A percentile compares a stretch with the other conserved stretches of the same genome.
phyloP scores from a whole-genome alignment of 2,329 filamentous ascomycete species.

The Anisogramma anomala region DNA sequence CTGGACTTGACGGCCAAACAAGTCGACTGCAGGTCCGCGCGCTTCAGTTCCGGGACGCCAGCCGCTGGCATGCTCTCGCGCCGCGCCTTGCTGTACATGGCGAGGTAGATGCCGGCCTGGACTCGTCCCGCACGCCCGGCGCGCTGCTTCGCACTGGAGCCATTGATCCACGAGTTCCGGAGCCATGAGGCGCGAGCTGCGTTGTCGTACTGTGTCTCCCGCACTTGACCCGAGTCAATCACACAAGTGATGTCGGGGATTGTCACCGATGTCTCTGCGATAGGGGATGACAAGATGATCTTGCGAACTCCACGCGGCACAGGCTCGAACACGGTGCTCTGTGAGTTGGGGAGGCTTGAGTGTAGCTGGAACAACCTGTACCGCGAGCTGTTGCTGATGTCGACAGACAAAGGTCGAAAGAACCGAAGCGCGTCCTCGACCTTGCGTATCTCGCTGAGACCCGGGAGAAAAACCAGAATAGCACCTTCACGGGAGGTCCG shows the following conservation, averaged over 20 bases:
- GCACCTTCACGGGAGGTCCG: slow-evolving; percentile 30
- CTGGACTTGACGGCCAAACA: slow-evolving; percentile 32
- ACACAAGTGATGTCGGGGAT: slow-evolving; percentile 40
- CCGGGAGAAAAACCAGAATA: slow-evolving; percentile 37
- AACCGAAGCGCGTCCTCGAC: slow-evolving; percentile 26
- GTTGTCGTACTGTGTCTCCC: slow-evolving; percentile 29
- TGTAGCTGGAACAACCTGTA: slow-evolving; percentile 36
- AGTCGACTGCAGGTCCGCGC: slow-evolving; percentile 30
- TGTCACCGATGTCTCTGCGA: slow-evolving; percentile 39
- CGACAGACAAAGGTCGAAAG: slow-evolving; percentile 23
- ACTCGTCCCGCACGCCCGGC: slow-evolving; percentile 39
- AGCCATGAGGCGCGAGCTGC: slow-evolving; percentile 26
- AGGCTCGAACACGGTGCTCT: slow-evolving; percentile 30
- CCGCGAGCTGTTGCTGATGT: slow-evolving; percentile 28
- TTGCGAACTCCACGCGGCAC: slow-evolving; percentile 31
- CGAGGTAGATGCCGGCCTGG: slow-evolving; percentile 36
- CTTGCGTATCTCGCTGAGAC: slow-evolving; percentile 15
- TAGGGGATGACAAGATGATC: slow-evolving; percentile 38
- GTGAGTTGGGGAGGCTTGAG: slow-evolving; percentile 29
- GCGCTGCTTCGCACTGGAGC: slow-evolving; percentile 34
- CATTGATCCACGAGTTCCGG: slow-evolving; percentile 33
- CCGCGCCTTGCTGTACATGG: slow-evolving; percentile 27
- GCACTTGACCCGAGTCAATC: slow-evolving; percentile 32
- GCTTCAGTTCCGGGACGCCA: slow-evolving; percentile 29
- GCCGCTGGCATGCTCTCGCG: slow-evolving; percentile 18